Evolutionary conservation across 139 green algal genomes (phyloP).

Genomic region (Raphidocelis subcapitata): DNA sequence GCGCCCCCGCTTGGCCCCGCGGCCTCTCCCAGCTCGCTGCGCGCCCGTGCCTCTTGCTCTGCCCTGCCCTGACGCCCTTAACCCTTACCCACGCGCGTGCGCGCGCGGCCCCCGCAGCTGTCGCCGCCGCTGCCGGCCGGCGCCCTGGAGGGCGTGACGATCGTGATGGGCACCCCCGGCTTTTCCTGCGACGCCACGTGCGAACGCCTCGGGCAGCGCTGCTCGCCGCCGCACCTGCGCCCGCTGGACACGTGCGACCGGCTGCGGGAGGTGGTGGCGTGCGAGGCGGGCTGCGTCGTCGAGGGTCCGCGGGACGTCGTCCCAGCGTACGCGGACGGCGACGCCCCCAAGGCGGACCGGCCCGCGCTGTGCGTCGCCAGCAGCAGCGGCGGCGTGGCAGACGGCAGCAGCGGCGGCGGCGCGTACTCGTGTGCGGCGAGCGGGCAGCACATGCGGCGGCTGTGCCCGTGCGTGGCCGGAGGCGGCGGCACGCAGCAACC

Average conservation of each 20-base stretch:
- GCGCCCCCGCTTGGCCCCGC: background rate
- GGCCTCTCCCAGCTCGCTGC: background rate
- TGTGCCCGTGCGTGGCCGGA: conserved; percentile 62
- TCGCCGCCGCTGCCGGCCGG: conserved; percentile 39
- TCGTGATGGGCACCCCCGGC: conserved; percentile 30
- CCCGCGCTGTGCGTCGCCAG: conserved; percentile 64
- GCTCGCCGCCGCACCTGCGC: conserved; percentile 40
- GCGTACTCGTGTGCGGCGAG: conserved; percentile 24
- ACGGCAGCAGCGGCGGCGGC: background rate
- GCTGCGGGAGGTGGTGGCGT: conserved; percentile 54
- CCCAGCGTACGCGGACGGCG: conserved; percentile 56
- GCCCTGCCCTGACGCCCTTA: background rate
- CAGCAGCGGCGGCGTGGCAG: conserved; percentile 2
- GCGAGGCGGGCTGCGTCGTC: conserved; percentile 49
- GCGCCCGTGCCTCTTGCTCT: too few relatives aligned
- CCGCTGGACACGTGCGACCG: conserved; percentile 71
- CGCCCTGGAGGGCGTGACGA: conserved; percentile 37
- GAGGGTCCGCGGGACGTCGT: background rate
- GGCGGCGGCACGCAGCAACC: too few relatives aligned
- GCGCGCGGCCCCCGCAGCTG: conserved; percentile 27
- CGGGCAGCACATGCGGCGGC: conserved; percentile 35
- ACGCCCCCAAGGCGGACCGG: conserved; percentile 58
- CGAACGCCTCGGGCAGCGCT: conserved; percentile 23
- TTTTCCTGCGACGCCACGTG: conserved; percentile 54
- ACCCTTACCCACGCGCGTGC: background rate